These are phyloP conservation scores for Pythium aquatile DNA, from an alignment of 352 stramenopile species.

Conservation along the genomic window DNA sequence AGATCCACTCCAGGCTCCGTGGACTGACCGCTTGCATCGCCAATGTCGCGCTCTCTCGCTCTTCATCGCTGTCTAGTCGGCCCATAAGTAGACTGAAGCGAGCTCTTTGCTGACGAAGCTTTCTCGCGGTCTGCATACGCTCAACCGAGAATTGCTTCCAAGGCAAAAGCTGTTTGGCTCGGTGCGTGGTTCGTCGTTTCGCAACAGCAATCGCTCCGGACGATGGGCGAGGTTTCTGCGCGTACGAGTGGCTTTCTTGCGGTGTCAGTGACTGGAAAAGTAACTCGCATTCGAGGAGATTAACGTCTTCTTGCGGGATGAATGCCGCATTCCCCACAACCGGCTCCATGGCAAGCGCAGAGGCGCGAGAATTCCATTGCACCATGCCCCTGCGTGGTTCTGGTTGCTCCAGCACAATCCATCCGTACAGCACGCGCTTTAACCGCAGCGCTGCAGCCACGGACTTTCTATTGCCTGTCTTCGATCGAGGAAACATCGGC, in stretches of 20 bases:
- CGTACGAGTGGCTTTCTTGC: not conserved
- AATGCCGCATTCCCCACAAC: conserved; percentile 32
- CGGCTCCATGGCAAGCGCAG: conserved; percentile 22
- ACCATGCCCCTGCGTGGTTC: not conserved
- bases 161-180: conserved; percentile 44
- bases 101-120: conserved; percentile 12
- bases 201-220: conserved; percentile 3
- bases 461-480: not conserved
- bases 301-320: not conserved
- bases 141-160: conserved; percentile 65
- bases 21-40: conserved; percentile 24
- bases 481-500: conserved; percentile 4
- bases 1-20: conserved; percentile 31
- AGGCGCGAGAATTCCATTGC: conserved; percentile 33
- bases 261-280: conserved; percentile 10
- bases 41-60: conserved; percentile 25
- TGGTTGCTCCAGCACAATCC: conserved; percentile 27
- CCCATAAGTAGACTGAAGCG: conserved; percentile 2
- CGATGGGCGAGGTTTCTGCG: conserved; percentile 8
- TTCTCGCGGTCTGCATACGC: conserved; percentile 37
- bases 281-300: conserved; percentile 2
- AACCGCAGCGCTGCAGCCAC: not conserved
- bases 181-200: conserved; percentile 18
- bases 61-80: conserved; percentile 3
- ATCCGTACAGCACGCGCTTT: conserved; percentile 24